phyloP scores from a whole-genome alignment of 2,329 filamentous ascomycete genomes.

The Fusarium domesticum region DNA sequence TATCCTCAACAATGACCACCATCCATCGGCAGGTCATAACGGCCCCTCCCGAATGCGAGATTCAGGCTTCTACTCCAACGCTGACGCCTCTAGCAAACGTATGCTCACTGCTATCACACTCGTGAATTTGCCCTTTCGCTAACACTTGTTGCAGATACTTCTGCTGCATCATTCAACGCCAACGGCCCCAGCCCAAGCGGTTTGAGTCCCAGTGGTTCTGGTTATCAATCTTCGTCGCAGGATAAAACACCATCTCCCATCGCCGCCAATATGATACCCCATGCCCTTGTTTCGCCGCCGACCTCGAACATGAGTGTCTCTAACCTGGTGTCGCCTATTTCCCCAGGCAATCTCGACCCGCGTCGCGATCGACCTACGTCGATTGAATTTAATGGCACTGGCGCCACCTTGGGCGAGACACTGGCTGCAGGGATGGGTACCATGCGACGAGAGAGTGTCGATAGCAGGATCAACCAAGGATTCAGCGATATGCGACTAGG shows the following conservation, averaged over 20 bases:
- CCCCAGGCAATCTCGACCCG: conserved; percentile 40
- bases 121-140: conserved; percentile 16
- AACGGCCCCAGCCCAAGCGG: conserved; percentile 41
- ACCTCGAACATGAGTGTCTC: conserved; percentile 63
- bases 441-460: conserved; percentile 72
- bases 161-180: conserved; percentile 38
- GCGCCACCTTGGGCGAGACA: conserved; percentile 34
- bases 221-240: conserved; percentile 49
- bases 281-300: conserved; percentile 53
- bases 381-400: conserved; percentile 33
- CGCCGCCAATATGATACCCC: conserved; percentile 48
- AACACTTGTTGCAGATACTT: conserved; percentile 34
- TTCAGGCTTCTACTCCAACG: conserved; percentile 44
- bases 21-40: conserved; percentile 24
- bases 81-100: conserved; percentile 44
- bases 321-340: conserved; percentile 62
- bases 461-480: conserved; percentile 71
- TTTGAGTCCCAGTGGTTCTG: conserved; percentile 42
- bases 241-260: conserved; percentile 65
- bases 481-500: conserved; percentile 69
- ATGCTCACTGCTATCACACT: conserved; percentile 22
- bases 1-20: conserved; percentile 39
- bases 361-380: conserved; percentile 44
- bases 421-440: conserved; percentile 39
- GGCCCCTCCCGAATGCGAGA: conserved; percentile 38